Conservation (phyloP, 83 land plant species). For the Isoetes engelmannii region DNA sequence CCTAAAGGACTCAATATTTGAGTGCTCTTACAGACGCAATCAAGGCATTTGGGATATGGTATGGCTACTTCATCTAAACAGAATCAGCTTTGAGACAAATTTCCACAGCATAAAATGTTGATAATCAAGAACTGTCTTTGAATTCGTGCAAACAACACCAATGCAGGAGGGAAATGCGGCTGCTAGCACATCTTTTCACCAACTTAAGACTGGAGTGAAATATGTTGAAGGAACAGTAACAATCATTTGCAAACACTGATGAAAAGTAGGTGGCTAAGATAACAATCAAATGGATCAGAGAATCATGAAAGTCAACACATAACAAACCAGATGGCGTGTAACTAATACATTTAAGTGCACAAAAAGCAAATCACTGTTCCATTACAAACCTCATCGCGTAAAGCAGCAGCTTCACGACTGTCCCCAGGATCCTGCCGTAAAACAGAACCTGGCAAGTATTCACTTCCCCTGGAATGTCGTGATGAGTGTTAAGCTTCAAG, state of each 20-base stretch:
- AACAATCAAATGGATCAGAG: not conserved
- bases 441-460: not conserved
- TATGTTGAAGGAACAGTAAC: not conserved
- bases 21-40: too few relatives aligned
- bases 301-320: too few relatives aligned
- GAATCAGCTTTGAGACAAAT: too few relatives aligned
- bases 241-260: not conserved
- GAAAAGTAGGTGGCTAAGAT: not conserved
- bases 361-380: not conserved
- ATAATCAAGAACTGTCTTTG: too few relatives aligned
- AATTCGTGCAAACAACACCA: too few relatives aligned
- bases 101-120: too few relatives aligned
- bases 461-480: not conserved
- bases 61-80: too few relatives aligned
- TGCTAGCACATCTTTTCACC: not conserved
- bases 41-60: too few relatives aligned
- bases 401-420: constrained; percentile 29
- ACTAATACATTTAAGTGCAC: not conserved
- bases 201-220: not conserved
- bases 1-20: too few relatives aligned
- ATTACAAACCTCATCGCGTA: constrained; percentile 26
- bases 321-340: too few relatives aligned
- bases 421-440: constrained; percentile 3
- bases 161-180: too few relatives aligned
- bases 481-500: not conserved